These are phyloP conservation scores for Alternaria brassicae DNA, from an alignment of 2,329 filamentous ascomycete genomes.

Conservation along the genomic window DNA sequence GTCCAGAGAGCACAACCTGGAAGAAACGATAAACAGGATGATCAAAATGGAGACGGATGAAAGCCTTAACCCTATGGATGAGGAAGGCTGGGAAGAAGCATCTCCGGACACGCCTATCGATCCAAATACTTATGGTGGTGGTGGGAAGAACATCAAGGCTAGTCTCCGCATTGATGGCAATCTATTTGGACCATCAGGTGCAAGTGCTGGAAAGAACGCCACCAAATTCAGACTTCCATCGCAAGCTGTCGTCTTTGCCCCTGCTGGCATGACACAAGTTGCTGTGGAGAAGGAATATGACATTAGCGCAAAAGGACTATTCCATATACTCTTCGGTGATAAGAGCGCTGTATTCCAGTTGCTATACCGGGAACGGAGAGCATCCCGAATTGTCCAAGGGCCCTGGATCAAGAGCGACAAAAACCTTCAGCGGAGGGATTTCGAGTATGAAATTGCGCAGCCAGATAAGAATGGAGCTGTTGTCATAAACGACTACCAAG, in stretches of 20 bases:
- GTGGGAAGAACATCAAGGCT: slow-evolving; percentile 61
- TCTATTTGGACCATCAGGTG: slow-evolving; percentile 57
- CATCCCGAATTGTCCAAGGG: slow-evolving; percentile 72
- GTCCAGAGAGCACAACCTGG: slow-evolving; percentile 72
- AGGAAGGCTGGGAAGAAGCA: slow-evolving; percentile 91
- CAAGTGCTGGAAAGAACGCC: slow-evolving; percentile 55
- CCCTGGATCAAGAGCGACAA: slow-evolving; percentile 80
- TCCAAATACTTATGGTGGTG: slow-evolving; percentile 52
- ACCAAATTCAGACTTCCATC: slow-evolving; percentile 83
- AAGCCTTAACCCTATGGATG: slow-evolving; percentile 68
- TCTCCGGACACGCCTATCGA: slow-evolving; percentile 67
- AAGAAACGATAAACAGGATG: slow-evolving; percentile 74
- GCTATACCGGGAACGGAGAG: slow-evolving; percentile 74
- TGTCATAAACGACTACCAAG: slow-evolving; percentile 79
- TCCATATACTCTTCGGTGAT: slow-evolving; percentile 96
- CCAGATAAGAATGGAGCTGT: slow-evolving; percentile 46
- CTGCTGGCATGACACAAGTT: slow-evolving; percentile 77
- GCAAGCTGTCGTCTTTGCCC: slow-evolving; percentile 82
- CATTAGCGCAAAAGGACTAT: slow-evolving; percentile 90
- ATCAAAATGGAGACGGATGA: slow-evolving; percentile 74
- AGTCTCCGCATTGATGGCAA: slow-evolving; percentile 69
- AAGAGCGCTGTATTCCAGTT: slow-evolving; percentile 94
- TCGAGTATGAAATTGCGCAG: slow-evolving; percentile 77
- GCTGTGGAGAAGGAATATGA: slow-evolving; percentile 84
- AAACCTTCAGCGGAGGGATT: slow-evolving; percentile 76